These are phyloP conservation scores for Hygrophoropsis aurantiaca DNA, from an alignment of 768 basidiomycete genomes.

Conservation along the genomic window DNA sequence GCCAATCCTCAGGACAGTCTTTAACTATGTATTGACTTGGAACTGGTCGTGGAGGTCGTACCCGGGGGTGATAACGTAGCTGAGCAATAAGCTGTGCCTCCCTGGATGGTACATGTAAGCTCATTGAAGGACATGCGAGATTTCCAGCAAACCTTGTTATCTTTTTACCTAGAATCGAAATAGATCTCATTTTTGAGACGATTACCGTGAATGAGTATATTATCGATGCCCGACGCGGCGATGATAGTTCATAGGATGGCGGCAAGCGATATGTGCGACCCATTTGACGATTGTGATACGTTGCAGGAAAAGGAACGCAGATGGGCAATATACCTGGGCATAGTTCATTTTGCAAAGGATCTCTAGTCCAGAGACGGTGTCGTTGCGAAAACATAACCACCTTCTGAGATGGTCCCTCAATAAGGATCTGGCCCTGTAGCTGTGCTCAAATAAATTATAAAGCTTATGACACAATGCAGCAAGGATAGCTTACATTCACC, in stretches of 20 bases:
- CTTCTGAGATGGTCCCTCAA: constrained; percentile 10
- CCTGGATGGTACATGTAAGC: constrained; percentile 9
- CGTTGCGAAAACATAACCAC: constrained; percentile 25
- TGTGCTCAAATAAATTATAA: constrained; percentile 1
- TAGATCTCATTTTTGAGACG: constrained; percentile 15
- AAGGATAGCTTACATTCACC: constrained; percentile 26
- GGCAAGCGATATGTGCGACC: constrained; percentile 19
- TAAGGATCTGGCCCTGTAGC: constrained; percentile 23
- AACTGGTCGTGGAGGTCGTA: constrained; percentile 30
- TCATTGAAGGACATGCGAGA: constrained; percentile 8
- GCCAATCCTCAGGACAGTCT: constrained; percentile 31
- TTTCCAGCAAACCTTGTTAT: constrained; percentile 1
- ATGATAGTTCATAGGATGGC: constrained; percentile 26
- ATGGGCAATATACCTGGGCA: constrained; percentile 30
- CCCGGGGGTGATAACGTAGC: constrained; percentile 25
- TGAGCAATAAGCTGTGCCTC: constrained; percentile 21
- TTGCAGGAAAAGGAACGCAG: constrained; percentile 26
- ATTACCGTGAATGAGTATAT: constrained; percentile 23
- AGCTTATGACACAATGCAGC: neutral
- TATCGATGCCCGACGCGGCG: constrained; percentile 23
- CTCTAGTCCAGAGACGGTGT: constrained; percentile 19
- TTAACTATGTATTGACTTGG: constrained; percentile 26
- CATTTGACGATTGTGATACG: constrained; percentile 19
- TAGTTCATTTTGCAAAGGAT: constrained; percentile 4
- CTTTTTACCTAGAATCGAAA: constrained; percentile 9